These are phyloP conservation scores for Mycogone perniciosa DNA, from an alignment of 2,329 filamentous ascomycete species.

Conservation along the genomic window DNA sequence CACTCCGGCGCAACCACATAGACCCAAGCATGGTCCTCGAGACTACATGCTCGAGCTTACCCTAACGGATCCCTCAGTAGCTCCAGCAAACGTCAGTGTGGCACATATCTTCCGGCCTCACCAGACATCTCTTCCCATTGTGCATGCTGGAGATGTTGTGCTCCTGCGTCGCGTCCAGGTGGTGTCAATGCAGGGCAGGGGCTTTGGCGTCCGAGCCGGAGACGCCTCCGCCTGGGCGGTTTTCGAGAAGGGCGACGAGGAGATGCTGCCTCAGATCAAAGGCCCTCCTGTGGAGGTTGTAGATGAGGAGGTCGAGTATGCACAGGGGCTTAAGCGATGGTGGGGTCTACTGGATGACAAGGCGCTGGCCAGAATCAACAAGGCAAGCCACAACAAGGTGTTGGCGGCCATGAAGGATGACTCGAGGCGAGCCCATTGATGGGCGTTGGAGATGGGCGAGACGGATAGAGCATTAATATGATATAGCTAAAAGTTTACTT, in stretches of 20 bases:
- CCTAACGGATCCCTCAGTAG: slow-evolving; percentile 50
- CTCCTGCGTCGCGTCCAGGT: slow-evolving; percentile 52
- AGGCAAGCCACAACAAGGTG: slow-evolving; percentile 34
- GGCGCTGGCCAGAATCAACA: slow-evolving; percentile 41
- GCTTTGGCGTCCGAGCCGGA: slow-evolving; percentile 50
- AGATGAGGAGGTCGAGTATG: slow-evolving; percentile 43
- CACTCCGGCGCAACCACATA: slow-evolving; percentile 42
- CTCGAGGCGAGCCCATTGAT: slow-evolving; percentile 15
- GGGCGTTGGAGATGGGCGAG: neutral
- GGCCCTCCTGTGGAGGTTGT: slow-evolving; percentile 54
- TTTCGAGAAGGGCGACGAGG: slow-evolving; percentile 41
- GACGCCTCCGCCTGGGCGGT: slow-evolving; percentile 57
- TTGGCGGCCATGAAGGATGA: slow-evolving; percentile 23
- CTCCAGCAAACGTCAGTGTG: slow-evolving; percentile 43
- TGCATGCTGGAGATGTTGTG: slow-evolving; percentile 51
- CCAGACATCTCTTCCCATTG: slow-evolving; percentile 48
- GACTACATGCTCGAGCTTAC: slow-evolving; percentile 55
- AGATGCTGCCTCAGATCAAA: slow-evolving; percentile 45
- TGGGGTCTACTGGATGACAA: slow-evolving; percentile 42
- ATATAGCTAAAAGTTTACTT: too few species aligned
- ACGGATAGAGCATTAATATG: neutral
- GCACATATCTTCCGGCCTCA: slow-evolving; percentile 55
- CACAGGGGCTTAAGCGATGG: slow-evolving; percentile 43
- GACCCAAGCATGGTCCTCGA: slow-evolving; percentile 51
- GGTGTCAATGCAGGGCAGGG: slow-evolving; percentile 45